A percentile compares a stretch with the other conserved stretches of the same genome.
These are phyloP conservation scores for Thoreauomyces humboldtii DNA, from an alignment of 192 early-diverging fungal genomes.

Conservation along the genomic window DNA sequence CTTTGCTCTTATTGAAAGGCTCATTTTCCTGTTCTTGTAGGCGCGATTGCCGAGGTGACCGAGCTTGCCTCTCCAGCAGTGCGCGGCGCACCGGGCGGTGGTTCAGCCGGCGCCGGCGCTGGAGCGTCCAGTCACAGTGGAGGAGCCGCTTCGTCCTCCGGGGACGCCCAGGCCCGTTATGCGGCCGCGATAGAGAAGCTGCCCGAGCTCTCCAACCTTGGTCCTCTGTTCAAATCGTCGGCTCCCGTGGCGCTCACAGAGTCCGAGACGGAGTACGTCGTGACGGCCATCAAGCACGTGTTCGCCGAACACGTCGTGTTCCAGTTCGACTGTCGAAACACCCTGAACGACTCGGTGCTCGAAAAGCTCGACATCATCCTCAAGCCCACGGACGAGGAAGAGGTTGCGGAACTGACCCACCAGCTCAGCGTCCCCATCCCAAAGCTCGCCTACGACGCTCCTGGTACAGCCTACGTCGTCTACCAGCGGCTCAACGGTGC, in stretches of 20 bases:
- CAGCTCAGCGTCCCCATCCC: conserved; percentile 69
- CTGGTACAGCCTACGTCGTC: conserved; percentile 80
- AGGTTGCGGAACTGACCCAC: conserved; percentile 56
- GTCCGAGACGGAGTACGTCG: conserved; percentile 92
- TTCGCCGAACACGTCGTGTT: conserved; percentile 88
- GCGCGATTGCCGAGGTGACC: conserved; percentile 33
- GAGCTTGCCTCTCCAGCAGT: conserved; percentile 26
- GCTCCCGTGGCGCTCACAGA: conserved; percentile 80
- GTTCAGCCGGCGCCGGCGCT: not conserved
- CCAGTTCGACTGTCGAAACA: conserved; percentile 95
- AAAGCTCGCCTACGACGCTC: conserved; percentile 73
- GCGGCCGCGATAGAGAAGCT: conserved; percentile 75
- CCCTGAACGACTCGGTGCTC: conserved; percentile 86
- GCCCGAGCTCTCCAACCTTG: conserved; percentile 80
- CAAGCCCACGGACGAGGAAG: conserved; percentile 64
- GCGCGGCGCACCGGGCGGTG: not conserved
- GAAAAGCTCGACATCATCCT: conserved; percentile 88
- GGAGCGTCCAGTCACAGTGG: not conserved
- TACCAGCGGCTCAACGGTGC: conserved; percentile 65
- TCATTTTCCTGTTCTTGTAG: conserved; percentile 17
- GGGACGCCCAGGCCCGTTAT: conserved; percentile 71
- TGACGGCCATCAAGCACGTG: conserved; percentile 90
- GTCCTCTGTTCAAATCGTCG: conserved; percentile 84
- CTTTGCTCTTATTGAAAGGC: not conserved
- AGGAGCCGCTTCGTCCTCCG: not conserved